phyloP scores from a whole-genome alignment of 768 basidiomycete genomes.

The Naganishia friedmannii region DNA sequence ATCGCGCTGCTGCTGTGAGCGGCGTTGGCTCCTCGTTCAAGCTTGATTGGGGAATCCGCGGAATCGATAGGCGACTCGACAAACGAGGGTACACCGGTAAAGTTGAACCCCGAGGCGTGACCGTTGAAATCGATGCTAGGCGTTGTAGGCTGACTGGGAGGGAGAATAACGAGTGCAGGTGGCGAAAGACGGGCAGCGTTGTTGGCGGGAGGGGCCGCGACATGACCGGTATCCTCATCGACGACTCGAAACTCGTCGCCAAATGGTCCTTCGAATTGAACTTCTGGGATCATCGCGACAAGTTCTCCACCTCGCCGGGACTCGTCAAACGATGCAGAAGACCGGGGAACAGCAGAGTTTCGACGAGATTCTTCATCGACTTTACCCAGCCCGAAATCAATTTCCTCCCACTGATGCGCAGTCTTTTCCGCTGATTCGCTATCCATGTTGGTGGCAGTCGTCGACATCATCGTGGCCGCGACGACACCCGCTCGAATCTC shows the following conservation, averaged over 20 bases:
- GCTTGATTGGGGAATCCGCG: background rate
- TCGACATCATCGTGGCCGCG: background rate
- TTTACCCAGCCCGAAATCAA: constrained; percentile 51
- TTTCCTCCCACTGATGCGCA: constrained; percentile 49
- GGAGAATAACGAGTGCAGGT: constrained; percentile 37
- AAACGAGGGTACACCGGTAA: constrained; percentile 37
- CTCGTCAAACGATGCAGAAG: constrained; percentile 12
- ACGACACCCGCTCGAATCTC: constrained; percentile 28
- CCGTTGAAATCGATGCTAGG: constrained; percentile 29
- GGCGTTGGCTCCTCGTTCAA: background rate
- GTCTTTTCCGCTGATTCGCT: background rate
- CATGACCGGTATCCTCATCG: constrained; percentile 19
- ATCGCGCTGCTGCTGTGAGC: background rate
- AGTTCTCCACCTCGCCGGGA: background rate
- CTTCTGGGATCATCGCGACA: constrained; percentile 9
- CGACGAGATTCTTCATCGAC: constrained; percentile 44
- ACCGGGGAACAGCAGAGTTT: constrained; percentile 27
- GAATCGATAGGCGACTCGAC: constrained; percentile 4
- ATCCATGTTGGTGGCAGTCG: background rate
- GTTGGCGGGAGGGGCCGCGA: background rate
- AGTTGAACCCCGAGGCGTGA: constrained; percentile 19
- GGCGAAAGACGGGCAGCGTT: constrained; percentile 5
- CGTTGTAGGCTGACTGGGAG: constrained; percentile 43
- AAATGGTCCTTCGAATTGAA: constrained; percentile 10
- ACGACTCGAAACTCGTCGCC: constrained; percentile 19